Evolutionary conservation across 2,329 filamentous ascomycete species (phyloP).

Genomic region (Periconia sp.): DNA sequence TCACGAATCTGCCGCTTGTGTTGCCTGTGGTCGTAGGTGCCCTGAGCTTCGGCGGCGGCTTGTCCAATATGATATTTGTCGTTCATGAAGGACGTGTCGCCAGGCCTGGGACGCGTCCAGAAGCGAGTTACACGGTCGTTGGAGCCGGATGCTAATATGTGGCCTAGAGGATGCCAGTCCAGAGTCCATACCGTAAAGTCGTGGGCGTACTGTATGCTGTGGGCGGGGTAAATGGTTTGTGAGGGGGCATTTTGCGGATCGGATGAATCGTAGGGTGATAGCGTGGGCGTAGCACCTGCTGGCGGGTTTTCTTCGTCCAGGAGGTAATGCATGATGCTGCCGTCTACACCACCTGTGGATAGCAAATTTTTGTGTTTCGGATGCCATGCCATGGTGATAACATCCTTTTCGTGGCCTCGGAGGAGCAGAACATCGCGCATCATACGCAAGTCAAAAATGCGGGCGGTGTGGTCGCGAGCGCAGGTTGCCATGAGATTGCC

Average conservation of each 20-base stretch:
- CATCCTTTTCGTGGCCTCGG: conserved; percentile 93
- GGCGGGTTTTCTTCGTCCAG: conserved; percentile 92
- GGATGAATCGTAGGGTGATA: conserved; percentile 81
- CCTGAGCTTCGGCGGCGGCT: conserved; percentile 86
- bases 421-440: conserved; percentile 96
- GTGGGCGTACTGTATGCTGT: conserved; percentile 84
- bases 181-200: conserved; percentile 96
- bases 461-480: conserved; percentile 87
- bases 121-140: conserved; percentile 97
- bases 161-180: conserved; percentile 95
- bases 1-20: conserved; percentile 78
- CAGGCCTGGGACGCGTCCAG: conserved; percentile 89
- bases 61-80: conserved; percentile 96
- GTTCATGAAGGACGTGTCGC: conserved; percentile 80
- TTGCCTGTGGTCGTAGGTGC: conserved; percentile 86
- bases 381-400: conserved; percentile 91
- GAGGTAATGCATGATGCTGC: conserved; percentile 90
- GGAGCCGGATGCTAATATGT: conserved; percentile 91
- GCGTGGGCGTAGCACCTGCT: conserved; percentile 64
- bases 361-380: conserved; percentile 87
- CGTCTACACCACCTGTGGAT: conserved; percentile 87
- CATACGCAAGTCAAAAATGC: conserved; percentile 94
- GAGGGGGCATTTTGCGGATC: conserved; percentile 79
- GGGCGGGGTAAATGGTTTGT: conserved; percentile 90
- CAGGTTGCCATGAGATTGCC: conserved; percentile 87